Conservation (phyloP, 345 rosid species). For the Gossypium rotundifolium region DNA sequence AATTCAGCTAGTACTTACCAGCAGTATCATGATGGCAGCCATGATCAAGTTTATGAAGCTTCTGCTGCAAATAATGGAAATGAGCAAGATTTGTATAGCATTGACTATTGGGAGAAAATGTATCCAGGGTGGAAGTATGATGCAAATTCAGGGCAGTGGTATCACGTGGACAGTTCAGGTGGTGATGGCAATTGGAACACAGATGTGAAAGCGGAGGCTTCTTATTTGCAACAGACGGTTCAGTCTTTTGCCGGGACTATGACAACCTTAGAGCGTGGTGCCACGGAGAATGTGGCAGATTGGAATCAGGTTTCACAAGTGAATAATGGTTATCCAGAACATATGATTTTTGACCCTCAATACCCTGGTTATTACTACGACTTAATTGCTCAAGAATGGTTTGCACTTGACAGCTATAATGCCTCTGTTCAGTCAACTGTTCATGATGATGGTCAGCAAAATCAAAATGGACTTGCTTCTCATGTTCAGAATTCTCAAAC, state of each 20-base stretch:
- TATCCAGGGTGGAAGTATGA: constrained; percentile 96
- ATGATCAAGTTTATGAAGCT: constrained; percentile 22
- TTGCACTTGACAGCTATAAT: constrained; percentile 56
- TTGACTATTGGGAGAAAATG: constrained; percentile 65
- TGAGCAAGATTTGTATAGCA: constrained; percentile 45
- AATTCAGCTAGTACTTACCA: constrained; percentile 23
- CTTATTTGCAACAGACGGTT: constrained; percentile 58
- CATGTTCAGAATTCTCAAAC: constrained; percentile 29
- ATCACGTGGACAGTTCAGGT: constrained; percentile 48
- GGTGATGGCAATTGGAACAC: constrained; percentile 40
- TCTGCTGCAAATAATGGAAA: constrained; percentile 27
- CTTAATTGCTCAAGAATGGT: constrained; percentile 65
- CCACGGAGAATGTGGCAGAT: constrained; percentile 47
- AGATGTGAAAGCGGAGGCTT: constrained; percentile 42
- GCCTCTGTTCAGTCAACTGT: constrained; percentile 40
- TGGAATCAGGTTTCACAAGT: constrained; percentile 65
- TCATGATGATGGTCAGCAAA: constrained; percentile 45
- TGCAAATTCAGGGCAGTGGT: constrained; percentile 72
- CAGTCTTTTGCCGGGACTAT: constrained; percentile 47
- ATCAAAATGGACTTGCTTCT: constrained; percentile 48
- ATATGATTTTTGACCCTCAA: constrained; percentile 84
- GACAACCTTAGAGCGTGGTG: constrained; percentile 30
- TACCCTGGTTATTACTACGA: constrained; percentile 98
- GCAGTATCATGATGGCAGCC: constrained; percentile 30
- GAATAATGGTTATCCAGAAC: constrained; percentile 77